Percentiles rank a stretch among this genome's conserved stretches.
These are phyloP conservation scores for Fusarium sp. DNA, from an alignment of 2,329 filamentous ascomycete species.

Conservation along the genomic window DNA sequence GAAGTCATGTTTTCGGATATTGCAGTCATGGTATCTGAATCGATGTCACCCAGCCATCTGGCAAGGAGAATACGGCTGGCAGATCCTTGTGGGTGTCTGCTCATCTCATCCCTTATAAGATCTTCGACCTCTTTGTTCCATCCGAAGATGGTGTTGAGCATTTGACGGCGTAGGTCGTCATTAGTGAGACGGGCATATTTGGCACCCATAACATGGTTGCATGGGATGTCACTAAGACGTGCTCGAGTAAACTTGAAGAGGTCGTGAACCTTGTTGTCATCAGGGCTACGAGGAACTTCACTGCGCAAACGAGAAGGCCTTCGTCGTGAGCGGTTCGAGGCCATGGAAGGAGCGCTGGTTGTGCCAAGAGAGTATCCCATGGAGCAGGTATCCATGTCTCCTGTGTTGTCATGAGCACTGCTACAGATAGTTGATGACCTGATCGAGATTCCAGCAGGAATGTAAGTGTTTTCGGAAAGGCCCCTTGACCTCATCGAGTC, in stretches of 20 bases:
- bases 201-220: constrained; percentile 72
- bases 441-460: constrained; percentile 70
- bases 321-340: constrained; percentile 60
- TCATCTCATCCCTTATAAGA: constrained; percentile 86
- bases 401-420: constrained; percentile 21
- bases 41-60: constrained; percentile 92
- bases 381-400: constrained; percentile 66
- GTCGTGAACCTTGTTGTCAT: constrained; percentile 77
- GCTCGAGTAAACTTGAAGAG: constrained; percentile 88
- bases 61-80: constrained; percentile 83
- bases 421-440: constrained; percentile 48
- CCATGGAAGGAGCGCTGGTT: constrained; percentile 55
- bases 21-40: constrained; percentile 82
- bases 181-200: constrained; percentile 73
- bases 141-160: constrained; percentile 94
- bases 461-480: constrained; percentile 73
- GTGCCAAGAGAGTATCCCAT: constrained; percentile 53
- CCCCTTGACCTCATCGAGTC: constrained; percentile 64
- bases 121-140: constrained; percentile 89
- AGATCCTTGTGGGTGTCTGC: constrained; percentile 77
- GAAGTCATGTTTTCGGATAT: constrained; percentile 89
- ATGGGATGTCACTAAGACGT: constrained; percentile 84
- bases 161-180: constrained; percentile 86
- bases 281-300: constrained; percentile 81
- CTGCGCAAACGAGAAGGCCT: constrained; percentile 79